Base-by-base conservation (phyloP, 2,329 filamentous ascomycete species). In the Cercospora nicotianae region DNA sequence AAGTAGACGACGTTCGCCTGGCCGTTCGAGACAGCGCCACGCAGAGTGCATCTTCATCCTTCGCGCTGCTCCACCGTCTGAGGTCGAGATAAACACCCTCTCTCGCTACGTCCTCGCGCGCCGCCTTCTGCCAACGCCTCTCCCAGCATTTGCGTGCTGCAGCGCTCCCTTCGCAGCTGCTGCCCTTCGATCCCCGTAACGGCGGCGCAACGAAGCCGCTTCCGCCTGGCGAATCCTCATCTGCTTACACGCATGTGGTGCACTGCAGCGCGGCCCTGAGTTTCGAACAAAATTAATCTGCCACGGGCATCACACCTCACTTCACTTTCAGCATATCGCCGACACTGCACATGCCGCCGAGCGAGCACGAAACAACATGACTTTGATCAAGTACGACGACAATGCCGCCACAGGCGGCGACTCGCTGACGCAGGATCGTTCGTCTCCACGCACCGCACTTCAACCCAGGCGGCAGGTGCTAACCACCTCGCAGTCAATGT, bases 401-500 rank as follows among this genome's bases (percentile, higher is more conserved):
- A 31, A 57, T 18, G 28, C 53, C 13, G 53, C 82, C 23, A 88
- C 86, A 7, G 91, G 91, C 71, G 91, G 91, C 82, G 81, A 89
- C 81, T 84, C 90, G 28, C 80, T 89, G 68, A 82, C 82, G 1
- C 82, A 91, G 72, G 87, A 97, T 80, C 62, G 62, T 64, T 30
- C 20, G 62, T 39, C 45, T 23, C 45, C 12, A 20, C 45, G 45
- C 20, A 23, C 45, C 45, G 45, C 45, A 12, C 45, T 51, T 26
- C 18, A 7, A 16, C 8, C 23, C 33, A 7, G 9, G 31, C 18
- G 16, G 2, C 20, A 36, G 16, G 12, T 13, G 48, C 62, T 57
- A 18, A 64, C 48, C 16, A 39, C 18, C 18, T 26, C 36, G 16
- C 62, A 64, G 85, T 96, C 73, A 97, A 97, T 80, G 82, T 94